Percentiles rank a stretch among this genome's conserved stretches.
phyloP scores from a whole-genome alignment of 495 filamentous ascomycete species.

The Penicillium canariense region DNA sequence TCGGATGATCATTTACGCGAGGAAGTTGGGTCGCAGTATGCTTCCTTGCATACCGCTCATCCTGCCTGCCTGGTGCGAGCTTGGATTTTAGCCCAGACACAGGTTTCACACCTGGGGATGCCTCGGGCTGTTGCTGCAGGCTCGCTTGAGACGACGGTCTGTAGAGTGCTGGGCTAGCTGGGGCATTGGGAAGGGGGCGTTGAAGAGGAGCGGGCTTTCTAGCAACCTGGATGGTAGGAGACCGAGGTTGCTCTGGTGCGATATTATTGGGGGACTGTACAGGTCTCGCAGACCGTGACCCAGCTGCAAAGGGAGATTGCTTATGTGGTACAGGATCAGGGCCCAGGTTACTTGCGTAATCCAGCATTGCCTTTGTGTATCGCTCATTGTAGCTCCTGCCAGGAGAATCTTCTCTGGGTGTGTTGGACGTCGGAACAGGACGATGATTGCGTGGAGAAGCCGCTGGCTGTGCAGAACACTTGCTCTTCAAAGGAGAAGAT shows the following conservation, averaged over 20 bases:
- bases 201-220: slow-evolving; percentile 10
- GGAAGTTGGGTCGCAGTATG: slow-evolving; percentile 9
- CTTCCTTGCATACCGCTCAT: slow-evolving; percentile 8
- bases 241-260: slow-evolving; percentile 48
- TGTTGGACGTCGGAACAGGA: not conserved
- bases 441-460: slow-evolving; percentile 2
- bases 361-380: slow-evolving; percentile 12
- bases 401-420: slow-evolving; percentile 5
- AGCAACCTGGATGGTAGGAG: slow-evolving; percentile 30
- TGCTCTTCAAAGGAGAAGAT: not conserved
- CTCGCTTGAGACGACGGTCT: not conserved
- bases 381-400: slow-evolving; percentile 8
- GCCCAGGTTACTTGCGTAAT: slow-evolving; percentile 2
- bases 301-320: not conserved
- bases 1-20: slow-evolving; percentile 5
- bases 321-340: not conserved
- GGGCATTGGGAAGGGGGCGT: slow-evolving; percentile 14
- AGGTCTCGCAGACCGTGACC: not conserved
- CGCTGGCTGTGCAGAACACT: not conserved
- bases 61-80: slow-evolving; percentile 17
- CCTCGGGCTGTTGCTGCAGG: slow-evolving; percentile 11
- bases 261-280: slow-evolving; percentile 8
- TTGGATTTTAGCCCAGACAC: slow-evolving; percentile 25
- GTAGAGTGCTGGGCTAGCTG: not conserved
- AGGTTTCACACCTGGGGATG: slow-evolving; percentile 6